Base-by-base conservation (phyloP, 176 grass and related monocot species). In the Cocos nucifera region DNA sequence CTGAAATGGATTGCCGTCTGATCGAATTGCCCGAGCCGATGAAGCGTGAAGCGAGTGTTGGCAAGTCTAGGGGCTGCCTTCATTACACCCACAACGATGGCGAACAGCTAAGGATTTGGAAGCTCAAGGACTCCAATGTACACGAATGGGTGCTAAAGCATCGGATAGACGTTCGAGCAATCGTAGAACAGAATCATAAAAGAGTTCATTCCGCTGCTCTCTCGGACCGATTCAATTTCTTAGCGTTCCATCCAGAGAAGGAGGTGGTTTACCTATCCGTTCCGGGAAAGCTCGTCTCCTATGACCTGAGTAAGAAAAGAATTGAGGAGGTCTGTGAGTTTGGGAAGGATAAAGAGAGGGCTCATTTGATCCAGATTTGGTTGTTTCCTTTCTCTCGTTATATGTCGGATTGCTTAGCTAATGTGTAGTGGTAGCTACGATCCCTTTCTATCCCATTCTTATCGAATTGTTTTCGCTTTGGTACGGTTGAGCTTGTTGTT, bases 231-330 rank as follows among this genome's bases (percentile, higher is more conserved):
- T 21, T 57, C 32, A 66, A 71, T 17, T 78, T 96, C 24, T 58
- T 96, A 80, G 83, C 80, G 62, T 84, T 96, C 54, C 84, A 98
- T 67, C 93, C 87, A 18, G 87, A 92, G 50, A 76, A 75, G 63
- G 87, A 92, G 54, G 28, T 92, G 49, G 76, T 88, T 28, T 92
- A 98, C 82, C 57, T 98, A 50, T 88, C 84, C 81, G 54, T 76
- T 53, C 81, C 66, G 8, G 75, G 79, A 56, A 91, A 76, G 69
- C 64, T 98, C 8, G 49, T 91, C 3, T 70, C 69, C 24, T 97
- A 78, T 78, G 69, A 91, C 75, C 20, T 83, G 30, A 71, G 60
- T n/a, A 54, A 58, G 62, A 68, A 54, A 56, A 73, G 27, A 9
- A 12, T 85, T n/a, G 84, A 75, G 76, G 78, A 79, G 20, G 58